These are phyloP conservation scores for Hyphopichia khmerensis DNA, from an alignment of 1,139 yeast genomes.

Conservation along the genomic window DNA sequence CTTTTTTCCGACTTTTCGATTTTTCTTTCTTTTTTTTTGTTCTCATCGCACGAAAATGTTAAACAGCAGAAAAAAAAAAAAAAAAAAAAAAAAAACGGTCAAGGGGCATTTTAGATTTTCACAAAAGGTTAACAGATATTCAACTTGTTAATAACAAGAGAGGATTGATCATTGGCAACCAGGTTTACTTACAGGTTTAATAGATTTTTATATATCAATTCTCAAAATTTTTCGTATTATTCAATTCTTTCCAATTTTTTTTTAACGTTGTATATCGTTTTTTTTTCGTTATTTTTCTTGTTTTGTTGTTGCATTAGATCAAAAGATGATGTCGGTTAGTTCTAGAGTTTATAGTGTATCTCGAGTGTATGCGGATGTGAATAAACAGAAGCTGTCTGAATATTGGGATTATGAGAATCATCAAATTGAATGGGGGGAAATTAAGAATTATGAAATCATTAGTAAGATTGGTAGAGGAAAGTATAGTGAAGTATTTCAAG, in stretches of 20 bases:
- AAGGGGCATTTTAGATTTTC: neutral
- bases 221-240: too few relatives aligned
- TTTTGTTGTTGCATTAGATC: neutral
- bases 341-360: conserved; percentile 63
- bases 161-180: too few relatives aligned
- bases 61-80: neutral
- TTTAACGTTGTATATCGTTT: too few relatives aligned
- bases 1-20: too few relatives aligned
- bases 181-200: too few relatives aligned
- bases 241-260: too few relatives aligned
- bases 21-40: too few relatives aligned
- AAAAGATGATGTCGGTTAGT: conserved; percentile 23
- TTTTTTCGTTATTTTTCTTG: neutral
- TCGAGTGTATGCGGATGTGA: conserved; percentile 87
- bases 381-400: conserved; percentile 71
- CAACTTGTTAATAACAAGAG: too few relatives aligned
- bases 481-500: conserved; percentile 93
- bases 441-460: conserved; percentile 82
- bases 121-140: neutral
- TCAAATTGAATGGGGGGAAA: conserved; percentile 70
- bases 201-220: too few relatives aligned
- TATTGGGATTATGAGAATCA: conserved; percentile 93
- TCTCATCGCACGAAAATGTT: neutral
- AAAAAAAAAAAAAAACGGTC: neutral
- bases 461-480: conserved; percentile 95